These are phyloP conservation scores for Sclerotinia spermophila DNA, from an alignment of 2,329 filamentous ascomycete genomes.

Conservation along the genomic window DNA sequence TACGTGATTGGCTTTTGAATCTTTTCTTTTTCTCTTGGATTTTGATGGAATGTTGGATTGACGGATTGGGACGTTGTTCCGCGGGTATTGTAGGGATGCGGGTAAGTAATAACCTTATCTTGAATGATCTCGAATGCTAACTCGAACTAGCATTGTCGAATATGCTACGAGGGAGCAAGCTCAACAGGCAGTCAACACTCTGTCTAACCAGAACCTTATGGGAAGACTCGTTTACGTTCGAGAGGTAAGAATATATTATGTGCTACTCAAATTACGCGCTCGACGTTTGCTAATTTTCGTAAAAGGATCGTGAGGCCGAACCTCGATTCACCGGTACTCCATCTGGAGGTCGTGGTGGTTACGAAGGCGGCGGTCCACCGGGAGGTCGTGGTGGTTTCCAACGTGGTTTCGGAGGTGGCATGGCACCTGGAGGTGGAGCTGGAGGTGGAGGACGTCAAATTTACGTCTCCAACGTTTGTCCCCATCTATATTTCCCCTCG, in stretches of 20 bases:
- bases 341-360: conserved; percentile 59
- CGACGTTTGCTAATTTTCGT: conserved; percentile 18
- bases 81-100: conserved; percentile 97
- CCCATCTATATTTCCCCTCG: conserved; percentile 36
- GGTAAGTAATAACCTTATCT: conserved; percentile 60
- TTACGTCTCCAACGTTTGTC: conserved; percentile 96
- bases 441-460: conserved; percentile 78
- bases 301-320: conserved; percentile 92
- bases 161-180: conserved; percentile 99
- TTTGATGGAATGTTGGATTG: conserved; percentile 96
- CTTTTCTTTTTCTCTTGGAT: conserved; percentile 48
- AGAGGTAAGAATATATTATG: conserved; percentile 60
- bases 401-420: conserved; percentile 41
- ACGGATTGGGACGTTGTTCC: conserved; percentile 94
- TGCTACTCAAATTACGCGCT: neutral
- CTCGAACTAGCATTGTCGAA: conserved; percentile 87
- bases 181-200: conserved; percentile 91
- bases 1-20: conserved; percentile 76
- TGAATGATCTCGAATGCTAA: neutral
- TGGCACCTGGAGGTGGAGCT: conserved; percentile 51
- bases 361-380: conserved; percentile 32
- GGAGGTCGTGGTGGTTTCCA: conserved; percentile 19
- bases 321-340: conserved; percentile 83
- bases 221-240: conserved; percentile 97
- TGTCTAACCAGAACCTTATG: conserved; percentile 99